These are phyloP conservation scores for Botryosphaeria dothidea DNA, from an alignment of 2,329 filamentous ascomycete species.

Conservation along the genomic window DNA sequence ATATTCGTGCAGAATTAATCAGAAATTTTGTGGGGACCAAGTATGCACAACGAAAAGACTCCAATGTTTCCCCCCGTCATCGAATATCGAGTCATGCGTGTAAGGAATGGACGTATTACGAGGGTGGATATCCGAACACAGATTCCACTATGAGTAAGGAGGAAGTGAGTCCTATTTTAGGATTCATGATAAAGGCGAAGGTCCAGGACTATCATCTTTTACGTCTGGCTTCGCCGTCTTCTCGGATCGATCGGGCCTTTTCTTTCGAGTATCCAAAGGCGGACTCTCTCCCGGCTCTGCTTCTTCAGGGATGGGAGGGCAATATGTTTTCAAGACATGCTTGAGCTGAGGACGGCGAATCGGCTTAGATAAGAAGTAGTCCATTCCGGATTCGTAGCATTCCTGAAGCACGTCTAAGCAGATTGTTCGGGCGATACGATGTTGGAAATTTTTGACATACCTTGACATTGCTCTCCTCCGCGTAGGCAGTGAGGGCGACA, in stretches of 20 bases:
- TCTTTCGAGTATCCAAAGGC: background rate
- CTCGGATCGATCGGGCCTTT: background rate
- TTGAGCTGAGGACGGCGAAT: constrained; percentile 84
- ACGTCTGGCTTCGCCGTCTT: background rate
- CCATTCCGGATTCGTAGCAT: constrained; percentile 83
- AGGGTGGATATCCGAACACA: background rate
- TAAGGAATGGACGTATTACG: background rate
- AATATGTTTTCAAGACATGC: constrained; percentile 78
- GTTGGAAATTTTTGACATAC: constrained; percentile 53
- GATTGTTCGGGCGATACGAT: constrained; percentile 16
- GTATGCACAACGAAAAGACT: background rate
- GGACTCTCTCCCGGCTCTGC: constrained; percentile 24
- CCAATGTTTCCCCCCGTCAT: background rate
- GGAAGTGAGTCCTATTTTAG: background rate
- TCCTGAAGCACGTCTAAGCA: constrained; percentile 33
- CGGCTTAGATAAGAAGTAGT: constrained; percentile 77
- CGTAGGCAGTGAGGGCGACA: constrained; percentile 86
- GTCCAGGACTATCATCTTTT: background rate
- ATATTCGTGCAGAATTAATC: background rate
- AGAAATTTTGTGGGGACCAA: background rate
- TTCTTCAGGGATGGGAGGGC: constrained; percentile 78
- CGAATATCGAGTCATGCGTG: background rate
- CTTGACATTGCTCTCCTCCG: constrained; percentile 84
- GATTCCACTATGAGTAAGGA: background rate
- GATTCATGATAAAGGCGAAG: background rate